These are phyloP conservation scores for Mycena citricolor DNA, from an alignment of 1,284 basidiomycete species.

Conservation along the genomic window DNA sequence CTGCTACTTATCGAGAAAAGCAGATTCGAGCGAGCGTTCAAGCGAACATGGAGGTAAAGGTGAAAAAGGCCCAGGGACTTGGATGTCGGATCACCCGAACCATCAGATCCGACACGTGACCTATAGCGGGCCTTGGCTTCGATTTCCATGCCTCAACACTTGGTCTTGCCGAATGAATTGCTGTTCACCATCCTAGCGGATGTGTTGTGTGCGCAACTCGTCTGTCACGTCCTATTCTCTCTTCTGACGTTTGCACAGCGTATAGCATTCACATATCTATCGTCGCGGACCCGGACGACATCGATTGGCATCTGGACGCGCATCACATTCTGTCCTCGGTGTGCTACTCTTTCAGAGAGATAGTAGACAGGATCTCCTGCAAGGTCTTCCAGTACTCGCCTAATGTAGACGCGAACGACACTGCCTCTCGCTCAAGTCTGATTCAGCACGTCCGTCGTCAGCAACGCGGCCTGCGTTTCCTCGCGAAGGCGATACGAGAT, in stretches of 20 bases:
- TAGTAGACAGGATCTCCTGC: slow-evolving; percentile 15
- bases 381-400: slow-evolving; percentile 13
- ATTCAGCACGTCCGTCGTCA: slow-evolving; percentile 13
- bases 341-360: slow-evolving; percentile 16
- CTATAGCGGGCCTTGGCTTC: slow-evolving; percentile 29
- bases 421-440: slow-evolving; percentile 2
- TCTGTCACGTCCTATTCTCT: not conserved
- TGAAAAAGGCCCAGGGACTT: no score
- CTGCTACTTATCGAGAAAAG: no score
- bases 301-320: slow-evolving; percentile 10
- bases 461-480: not conserved
- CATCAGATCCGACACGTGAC: no score
- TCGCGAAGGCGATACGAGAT: slow-evolving; percentile 12
- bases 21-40: no score
- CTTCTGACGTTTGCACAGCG: slow-evolving; percentile 6
- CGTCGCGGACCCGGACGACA: slow-evolving; percentile 1
- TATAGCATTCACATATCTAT: slow-evolving; percentile 15
- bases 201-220: slow-evolving; percentile 1
- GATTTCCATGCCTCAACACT: slow-evolving; percentile 7
- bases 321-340: slow-evolving; percentile 18
- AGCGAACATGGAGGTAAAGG: no score
- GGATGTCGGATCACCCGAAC: no score
- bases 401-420: not conserved
- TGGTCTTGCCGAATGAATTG: slow-evolving; percentile 15
- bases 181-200: slow-evolving; percentile 16